Conservation (phyloP, 2,329 filamentous ascomycete species). For the Alternaria burnsii region DNA sequence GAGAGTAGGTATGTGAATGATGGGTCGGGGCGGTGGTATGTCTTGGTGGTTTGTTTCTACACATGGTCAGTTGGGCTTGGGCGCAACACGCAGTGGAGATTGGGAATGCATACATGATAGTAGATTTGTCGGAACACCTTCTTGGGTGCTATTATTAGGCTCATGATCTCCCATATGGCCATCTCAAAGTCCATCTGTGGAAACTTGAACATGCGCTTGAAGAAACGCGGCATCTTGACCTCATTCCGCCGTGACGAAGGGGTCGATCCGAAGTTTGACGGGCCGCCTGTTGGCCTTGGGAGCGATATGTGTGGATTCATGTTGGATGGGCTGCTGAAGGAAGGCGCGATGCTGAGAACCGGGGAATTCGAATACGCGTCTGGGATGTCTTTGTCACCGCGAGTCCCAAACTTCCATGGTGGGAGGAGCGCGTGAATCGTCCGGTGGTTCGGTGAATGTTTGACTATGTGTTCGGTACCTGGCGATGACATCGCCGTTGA, state of each 20-base stretch:
- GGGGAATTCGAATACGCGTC: neutral
- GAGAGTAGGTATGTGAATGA: slow-evolving; percentile 75
- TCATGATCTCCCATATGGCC: slow-evolving; percentile 77
- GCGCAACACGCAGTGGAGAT: neutral
- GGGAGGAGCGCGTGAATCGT: slow-evolving; percentile 5
- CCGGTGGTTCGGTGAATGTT: slow-evolving; percentile 3
- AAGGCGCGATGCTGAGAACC: neutral
- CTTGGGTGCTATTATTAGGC: slow-evolving; percentile 72
- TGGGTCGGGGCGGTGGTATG: slow-evolving; percentile 73
- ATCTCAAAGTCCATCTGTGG: slow-evolving; percentile 79
- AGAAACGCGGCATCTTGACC: slow-evolving; percentile 71
- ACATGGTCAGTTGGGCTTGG: slow-evolving; percentile 1
- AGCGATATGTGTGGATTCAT: slow-evolving; percentile 70
- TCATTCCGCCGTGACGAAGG: slow-evolving; percentile 60
- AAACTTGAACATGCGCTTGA: slow-evolving; percentile 75
- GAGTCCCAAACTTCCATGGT: slow-evolving; percentile 13
- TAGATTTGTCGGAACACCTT: slow-evolving; percentile 77
- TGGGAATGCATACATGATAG: slow-evolving; percentile 63
- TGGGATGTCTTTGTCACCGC: slow-evolving; percentile 10
- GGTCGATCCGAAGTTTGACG: slow-evolving; percentile 62
- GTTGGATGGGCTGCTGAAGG: slow-evolving; percentile 12
- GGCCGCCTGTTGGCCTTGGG: slow-evolving; percentile 65
- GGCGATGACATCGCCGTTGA: slow-evolving; percentile 29
- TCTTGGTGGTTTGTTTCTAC: slow-evolving; percentile 71
- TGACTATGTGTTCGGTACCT: slow-evolving; percentile 22